Base-by-base conservation (phyloP, 331 rosid species). In the Phaseolus coccineus region DNA sequence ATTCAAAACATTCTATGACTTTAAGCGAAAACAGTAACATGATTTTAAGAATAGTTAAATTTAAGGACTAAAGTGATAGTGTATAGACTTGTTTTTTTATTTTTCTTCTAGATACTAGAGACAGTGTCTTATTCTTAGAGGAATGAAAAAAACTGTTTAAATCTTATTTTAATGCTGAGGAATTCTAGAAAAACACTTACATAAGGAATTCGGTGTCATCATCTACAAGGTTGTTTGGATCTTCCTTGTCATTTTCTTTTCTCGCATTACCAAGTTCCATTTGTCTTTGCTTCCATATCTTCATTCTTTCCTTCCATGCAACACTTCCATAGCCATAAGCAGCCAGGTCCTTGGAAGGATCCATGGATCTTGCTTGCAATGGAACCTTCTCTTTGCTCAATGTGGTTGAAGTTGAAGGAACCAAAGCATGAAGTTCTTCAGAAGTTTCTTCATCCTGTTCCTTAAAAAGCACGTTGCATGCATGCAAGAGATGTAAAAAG, bases 231-330 rank as follows among this genome's bases (percentile, higher is more conserved):
- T 81, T 77, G 3, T 82, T 72, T 2, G 73, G 0, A 12, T 61
- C 76, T 33, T 81, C 76, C 19, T 55, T 24, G 12, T 30, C 16
- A 27, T 81, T 44, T 74, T 74, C 79, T 53, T 55, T 70, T 53
- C 55, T 81, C 47, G 61, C 46, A 8, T 31, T 6, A 52, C 47
- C 75, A 81, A 88, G 84, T 70, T 77, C 80, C 44, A 56, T 85
- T 74, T 91, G 95, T 71, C 85, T 88, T 87, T 87, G 86, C 85
- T 85, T 87, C 97, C 97, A 91, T 6, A 71, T 83, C 63, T 90
- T 90, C 97, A 90, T 91, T 52, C 91, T 82, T 37, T 91, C 93
- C 82, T 91, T 93, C 98, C 98, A 93, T 5, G 97, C 95, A 77
- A 93, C 84, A 79, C 97, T 91, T 39, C 98, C 98, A 72, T 89